phyloP scores from a whole-genome alignment of 441 rosid species.

The Adansonia rubrostipa region DNA sequence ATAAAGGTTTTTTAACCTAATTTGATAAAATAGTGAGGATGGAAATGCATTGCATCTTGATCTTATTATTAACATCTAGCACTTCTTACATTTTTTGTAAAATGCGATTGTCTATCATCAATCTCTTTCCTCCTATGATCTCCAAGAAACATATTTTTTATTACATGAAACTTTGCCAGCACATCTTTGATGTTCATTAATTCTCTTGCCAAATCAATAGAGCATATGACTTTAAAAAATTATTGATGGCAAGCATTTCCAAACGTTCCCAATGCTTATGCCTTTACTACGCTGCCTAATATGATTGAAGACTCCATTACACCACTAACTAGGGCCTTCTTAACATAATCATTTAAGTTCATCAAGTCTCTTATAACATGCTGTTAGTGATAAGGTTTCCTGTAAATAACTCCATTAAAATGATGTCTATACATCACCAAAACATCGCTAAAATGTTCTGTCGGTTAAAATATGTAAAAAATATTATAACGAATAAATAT shows the following conservation, averaged over 20 bases:
- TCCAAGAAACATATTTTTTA: not conserved
- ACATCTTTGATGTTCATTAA: not conserved
- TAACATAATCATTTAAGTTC: too few species aligned
- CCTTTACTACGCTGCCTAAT: not conserved
- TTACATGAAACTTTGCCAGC: not conserved
- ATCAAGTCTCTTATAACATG: too few species aligned
- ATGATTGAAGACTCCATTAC: too few species aligned
- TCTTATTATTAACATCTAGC: not conserved
- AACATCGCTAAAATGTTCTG: too few species aligned
- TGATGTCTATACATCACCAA: too few species aligned
- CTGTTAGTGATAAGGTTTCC: too few species aligned
- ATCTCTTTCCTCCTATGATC: not conserved
- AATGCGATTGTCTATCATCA: not conserved
- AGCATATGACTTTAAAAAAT: not conserved
- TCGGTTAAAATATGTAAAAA: too few species aligned
- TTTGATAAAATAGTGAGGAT: not conserved
- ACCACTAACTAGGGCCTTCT: too few species aligned
- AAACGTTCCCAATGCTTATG: not conserved
- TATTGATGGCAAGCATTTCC: not conserved
- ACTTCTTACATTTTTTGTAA: not conserved
- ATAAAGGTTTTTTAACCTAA: not conserved
- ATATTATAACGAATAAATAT: too few species aligned
- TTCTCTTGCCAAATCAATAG: constrained; percentile 3
- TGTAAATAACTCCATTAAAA: too few species aligned
- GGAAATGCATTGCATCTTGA: not conserved